Evolutionary conservation across 108 stramenopile species (phyloP).

Genomic region (Nitzschia sp.): DNA sequence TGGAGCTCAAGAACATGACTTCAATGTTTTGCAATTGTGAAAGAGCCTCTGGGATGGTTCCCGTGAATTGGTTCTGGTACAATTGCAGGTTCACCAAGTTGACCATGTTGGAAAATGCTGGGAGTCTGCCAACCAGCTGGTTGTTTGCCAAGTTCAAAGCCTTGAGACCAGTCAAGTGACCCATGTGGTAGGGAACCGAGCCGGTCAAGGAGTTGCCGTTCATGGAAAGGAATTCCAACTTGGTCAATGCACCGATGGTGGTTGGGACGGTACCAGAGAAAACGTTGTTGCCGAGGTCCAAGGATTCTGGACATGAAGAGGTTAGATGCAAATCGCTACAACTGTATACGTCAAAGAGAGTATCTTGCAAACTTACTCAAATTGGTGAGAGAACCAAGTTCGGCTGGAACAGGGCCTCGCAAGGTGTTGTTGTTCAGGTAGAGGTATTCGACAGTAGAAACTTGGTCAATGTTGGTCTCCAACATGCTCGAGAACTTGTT

Average conservation of each 20-base stretch:
- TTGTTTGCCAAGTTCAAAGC: constrained; percentile 38
- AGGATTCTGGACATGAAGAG: constrained; percentile 7
- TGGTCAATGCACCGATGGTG: constrained; percentile 39
- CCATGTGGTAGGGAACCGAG: constrained; percentile 37
- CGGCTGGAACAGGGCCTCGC: constrained; percentile 37
- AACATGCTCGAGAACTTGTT: constrained; percentile 62
- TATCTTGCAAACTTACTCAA: constrained; percentile 34
- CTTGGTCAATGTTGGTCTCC: constrained; percentile 25
- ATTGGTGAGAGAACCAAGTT: constrained; percentile 26
- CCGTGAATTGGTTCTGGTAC: constrained; percentile 57
- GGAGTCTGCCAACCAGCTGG: constrained; percentile 28
- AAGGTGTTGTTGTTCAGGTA: constrained; percentile 67
- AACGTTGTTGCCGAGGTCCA: constrained; percentile 44
- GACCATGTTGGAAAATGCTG: constrained; percentile 30
- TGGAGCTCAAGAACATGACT: constrained; percentile 47
- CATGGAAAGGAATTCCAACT: constrained; percentile 50
- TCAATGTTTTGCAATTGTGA: constrained; percentile 44
- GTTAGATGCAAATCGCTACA: neutral
- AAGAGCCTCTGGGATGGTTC: constrained; percentile 51
- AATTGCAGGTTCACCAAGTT: constrained; percentile 55
- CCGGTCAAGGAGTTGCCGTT: constrained; percentile 48
- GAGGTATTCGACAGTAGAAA: constrained; percentile 53
- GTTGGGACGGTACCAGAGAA: constrained; percentile 56
- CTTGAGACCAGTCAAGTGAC: constrained; percentile 33
- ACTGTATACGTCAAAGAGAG: neutral